phyloP scores from a whole-genome alignment of 2,329 filamentous ascomycete genomes.

The Colletotrichum brevisporum region DNA sequence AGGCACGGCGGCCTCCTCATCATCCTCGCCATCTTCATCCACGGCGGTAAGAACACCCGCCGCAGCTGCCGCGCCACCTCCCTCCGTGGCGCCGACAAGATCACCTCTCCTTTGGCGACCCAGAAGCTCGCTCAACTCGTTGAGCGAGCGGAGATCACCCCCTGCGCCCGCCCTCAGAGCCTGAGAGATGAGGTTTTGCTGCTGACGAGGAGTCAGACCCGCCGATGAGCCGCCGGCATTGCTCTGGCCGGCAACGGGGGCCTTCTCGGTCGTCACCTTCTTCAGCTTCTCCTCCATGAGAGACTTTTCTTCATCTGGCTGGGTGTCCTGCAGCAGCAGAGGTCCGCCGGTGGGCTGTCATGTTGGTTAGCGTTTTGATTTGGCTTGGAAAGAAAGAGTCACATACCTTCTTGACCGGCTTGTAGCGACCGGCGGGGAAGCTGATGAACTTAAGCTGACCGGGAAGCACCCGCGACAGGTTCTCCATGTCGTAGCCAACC shows the following conservation, averaged over 20 bases:
- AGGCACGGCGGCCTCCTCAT: slow-evolving; percentile 79
- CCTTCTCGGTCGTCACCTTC: slow-evolving; percentile 78
- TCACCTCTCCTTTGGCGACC: slow-evolving; percentile 44
- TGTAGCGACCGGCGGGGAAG: slow-evolving; percentile 91
- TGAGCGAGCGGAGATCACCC: slow-evolving; percentile 51
- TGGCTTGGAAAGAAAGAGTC: not conserved
- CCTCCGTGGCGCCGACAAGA: slow-evolving; percentile 56
- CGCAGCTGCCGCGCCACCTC: slow-evolving; percentile 77
- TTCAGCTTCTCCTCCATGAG: slow-evolving; percentile 94
- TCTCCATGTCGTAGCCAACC: slow-evolving; percentile 94
- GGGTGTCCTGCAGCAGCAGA: slow-evolving; percentile 88
- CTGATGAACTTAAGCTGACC: slow-evolving; percentile 95
- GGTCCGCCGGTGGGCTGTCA: slow-evolving; percentile 90
- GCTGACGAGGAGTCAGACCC: slow-evolving; percentile 45
- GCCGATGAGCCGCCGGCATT: slow-evolving; percentile 51
- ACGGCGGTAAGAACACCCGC: slow-evolving; percentile 88
- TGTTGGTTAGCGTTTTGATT: slow-evolving; percentile 59
- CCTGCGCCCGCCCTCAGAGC: slow-evolving; percentile 43
- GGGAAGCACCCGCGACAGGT: slow-evolving; percentile 95
- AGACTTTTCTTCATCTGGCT: slow-evolving; percentile 82
- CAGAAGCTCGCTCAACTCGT: slow-evolving; percentile 61
- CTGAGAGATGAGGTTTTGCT: slow-evolving; percentile 48
- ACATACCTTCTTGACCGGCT: slow-evolving; percentile 87
- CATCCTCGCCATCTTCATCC: slow-evolving; percentile 85
- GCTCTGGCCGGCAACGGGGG: slow-evolving; percentile 65